A percentile compares a stretch with the other conserved stretches of the same genome.
phyloP scores from a whole-genome alignment of 331 rosid genomes.

The Quercus tomentella region DNA sequence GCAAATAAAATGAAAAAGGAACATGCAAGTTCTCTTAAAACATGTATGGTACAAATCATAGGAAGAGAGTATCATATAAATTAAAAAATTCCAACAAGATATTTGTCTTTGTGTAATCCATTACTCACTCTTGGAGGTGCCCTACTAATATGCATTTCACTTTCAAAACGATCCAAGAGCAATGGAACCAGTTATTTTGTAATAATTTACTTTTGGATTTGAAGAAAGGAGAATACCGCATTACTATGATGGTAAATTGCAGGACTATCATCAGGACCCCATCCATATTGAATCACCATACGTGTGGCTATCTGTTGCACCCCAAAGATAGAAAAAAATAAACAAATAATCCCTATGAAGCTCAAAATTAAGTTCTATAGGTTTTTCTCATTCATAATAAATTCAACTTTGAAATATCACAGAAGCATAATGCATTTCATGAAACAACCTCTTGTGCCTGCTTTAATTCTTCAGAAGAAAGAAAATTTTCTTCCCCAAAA shows the following conservation, averaged over 20 bases:
- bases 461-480: conserved; percentile 72
- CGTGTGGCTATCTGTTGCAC: conserved; percentile 84
- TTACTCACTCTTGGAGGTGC: neutral
- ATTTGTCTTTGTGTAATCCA: neutral
- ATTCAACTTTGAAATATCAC: neutral
- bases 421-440: neutral
- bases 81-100: neutral
- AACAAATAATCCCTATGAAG: neutral
- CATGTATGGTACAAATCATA: neutral
- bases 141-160: neutral
- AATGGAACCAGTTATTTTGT: conserved; percentile 1
- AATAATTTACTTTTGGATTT: conserved; percentile 8
- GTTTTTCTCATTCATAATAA: neutral
- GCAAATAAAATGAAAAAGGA: neutral
- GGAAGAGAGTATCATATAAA: neutral
- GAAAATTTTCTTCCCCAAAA: conserved; percentile 90
- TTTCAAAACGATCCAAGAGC: conserved; percentile 8
- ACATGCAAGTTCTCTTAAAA: neutral
- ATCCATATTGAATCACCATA: conserved; percentile 96
- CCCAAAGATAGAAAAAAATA: neutral
- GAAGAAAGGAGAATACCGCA: conserved; percentile 66
- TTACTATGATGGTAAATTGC: conserved; percentile 74
- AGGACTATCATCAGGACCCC: conserved; percentile 99
- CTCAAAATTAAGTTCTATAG: neutral
- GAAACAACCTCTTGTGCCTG: conserved; percentile 92